Percentiles rank a stretch among this genome's conserved stretches.
phyloP scores from a whole-genome alignment of 345 rosid genomes.

The Syzygium aromaticum region DNA sequence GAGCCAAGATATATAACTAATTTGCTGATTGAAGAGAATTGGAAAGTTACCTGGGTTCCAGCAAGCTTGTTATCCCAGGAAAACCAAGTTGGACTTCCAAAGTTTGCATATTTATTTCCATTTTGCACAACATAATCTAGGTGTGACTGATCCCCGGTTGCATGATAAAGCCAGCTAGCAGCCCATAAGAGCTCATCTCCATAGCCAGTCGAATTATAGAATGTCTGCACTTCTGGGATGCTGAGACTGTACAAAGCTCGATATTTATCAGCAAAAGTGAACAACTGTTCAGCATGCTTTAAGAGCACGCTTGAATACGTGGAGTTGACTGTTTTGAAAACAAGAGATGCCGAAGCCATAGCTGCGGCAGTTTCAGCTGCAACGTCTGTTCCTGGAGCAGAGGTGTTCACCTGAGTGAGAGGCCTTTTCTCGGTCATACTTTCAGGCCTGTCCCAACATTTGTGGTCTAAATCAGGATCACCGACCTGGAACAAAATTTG shows the following conservation, averaged over 20 bases:
- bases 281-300: conserved; percentile 73
- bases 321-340: conserved; percentile 55
- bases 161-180: conserved; percentile 93
- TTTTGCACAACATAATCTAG: conserved; percentile 56
- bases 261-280: conserved; percentile 67
- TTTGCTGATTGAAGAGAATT: neutral
- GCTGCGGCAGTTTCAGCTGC: conserved; percentile 99
- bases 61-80: conserved; percentile 98
- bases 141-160: conserved; percentile 66
- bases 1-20: neutral
- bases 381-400: conserved; percentile 82
- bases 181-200: conserved; percentile 97
- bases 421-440: conserved; percentile 76
- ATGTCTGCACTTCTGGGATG: conserved; percentile 55
- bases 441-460: conserved; percentile 96
- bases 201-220: conserved; percentile 83
- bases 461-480: conserved; percentile 64
- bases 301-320: conserved; percentile 69
- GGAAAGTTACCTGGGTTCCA: conserved; percentile 65
- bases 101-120: conserved; percentile 60
- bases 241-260: conserved; percentile 58
- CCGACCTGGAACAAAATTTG: conserved; percentile 57
- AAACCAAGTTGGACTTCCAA: conserved; percentile 92
- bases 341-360: conserved; percentile 90
- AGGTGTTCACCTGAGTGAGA: conserved; percentile 45